A percentile compares a stretch with the other conserved stretches of the same genome.
These are phyloP conservation scores for Dalbergia cultrata DNA, from an alignment of 306 rosid species.

Conservation along the genomic window DNA sequence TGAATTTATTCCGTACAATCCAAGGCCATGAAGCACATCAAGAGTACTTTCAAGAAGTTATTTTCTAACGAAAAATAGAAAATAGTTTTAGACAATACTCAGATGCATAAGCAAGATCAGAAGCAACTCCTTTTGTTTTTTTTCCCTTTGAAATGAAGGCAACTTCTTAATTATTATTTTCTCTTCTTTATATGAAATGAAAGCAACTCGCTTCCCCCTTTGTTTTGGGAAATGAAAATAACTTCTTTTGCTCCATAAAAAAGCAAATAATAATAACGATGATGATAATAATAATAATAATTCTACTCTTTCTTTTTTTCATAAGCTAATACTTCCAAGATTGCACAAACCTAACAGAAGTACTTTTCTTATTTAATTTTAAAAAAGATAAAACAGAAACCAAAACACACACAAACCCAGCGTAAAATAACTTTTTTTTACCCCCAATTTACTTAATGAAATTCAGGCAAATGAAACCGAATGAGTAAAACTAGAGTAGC, in stretches of 20 bases:
- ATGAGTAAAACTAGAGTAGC: neutral
- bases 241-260: no score
- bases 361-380: no score
- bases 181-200: neutral
- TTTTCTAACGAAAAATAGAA: neutral
- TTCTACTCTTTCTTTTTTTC: neutral
- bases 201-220: neutral
- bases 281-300: no score
- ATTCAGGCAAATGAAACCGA: neutral
- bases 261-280: no score
- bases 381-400: no score
- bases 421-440: no score
- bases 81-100: neutral
- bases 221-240: no score
- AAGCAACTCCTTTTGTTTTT: neutral
- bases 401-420: neutral
- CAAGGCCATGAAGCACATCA: conserved; percentile 20
- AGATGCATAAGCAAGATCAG: neutral
- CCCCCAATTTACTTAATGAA: no score
- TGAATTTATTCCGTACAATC: neutral
- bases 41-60: neutral
- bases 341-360: neutral
- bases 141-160: neutral
- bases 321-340: neutral
- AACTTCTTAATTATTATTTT: neutral